These are phyloP conservation scores for Ophiostoma angusticollis DNA, from an alignment of 2,329 filamentous ascomycete species.

Conservation along the genomic window DNA sequence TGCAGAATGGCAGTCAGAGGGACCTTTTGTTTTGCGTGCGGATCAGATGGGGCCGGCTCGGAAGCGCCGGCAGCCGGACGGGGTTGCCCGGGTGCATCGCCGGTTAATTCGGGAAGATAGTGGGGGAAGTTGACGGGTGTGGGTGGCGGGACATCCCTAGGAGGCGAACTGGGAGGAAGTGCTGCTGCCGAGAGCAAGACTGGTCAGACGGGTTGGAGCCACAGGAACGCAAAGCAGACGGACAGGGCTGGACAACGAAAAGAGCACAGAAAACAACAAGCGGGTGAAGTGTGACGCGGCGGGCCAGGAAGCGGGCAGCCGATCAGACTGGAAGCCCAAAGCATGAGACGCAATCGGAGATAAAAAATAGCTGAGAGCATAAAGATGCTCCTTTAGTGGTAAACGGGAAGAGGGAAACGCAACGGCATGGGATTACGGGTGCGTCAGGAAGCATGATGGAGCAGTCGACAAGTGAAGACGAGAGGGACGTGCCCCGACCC, in stretches of 20 bases:
- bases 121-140: conserved; percentile 41
- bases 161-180: conserved; percentile 19
- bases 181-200: conserved; percentile 13
- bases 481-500: too few relatives aligned
- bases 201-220: conserved; percentile 3
- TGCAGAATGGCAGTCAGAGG: conserved; percentile 40
- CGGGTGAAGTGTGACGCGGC: conserved; percentile 6
- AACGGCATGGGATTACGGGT: neutral
- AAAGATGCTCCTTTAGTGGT: neutral
- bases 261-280: neutral
- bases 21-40: conserved; percentile 9
- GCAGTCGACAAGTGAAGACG: neutral
- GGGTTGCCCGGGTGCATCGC: conserved; percentile 1
- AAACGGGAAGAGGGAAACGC: neutral
- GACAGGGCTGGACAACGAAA: conserved; percentile 3
- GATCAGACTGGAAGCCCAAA: conserved; percentile 5
- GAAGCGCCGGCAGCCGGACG: neutral
- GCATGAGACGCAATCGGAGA: neutral
- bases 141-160: conserved; percentile 42
- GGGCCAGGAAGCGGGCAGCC: conserved; percentile 2
- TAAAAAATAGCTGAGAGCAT: neutral
- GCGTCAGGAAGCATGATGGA: conserved; percentile 4
- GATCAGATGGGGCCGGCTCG: neutral
- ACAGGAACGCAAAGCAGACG: neutral
- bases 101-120: conserved; percentile 22